These are phyloP conservation scores for Cytidiella melzeri DNA, from an alignment of 768 basidiomycete genomes.

Conservation along the genomic window DNA sequence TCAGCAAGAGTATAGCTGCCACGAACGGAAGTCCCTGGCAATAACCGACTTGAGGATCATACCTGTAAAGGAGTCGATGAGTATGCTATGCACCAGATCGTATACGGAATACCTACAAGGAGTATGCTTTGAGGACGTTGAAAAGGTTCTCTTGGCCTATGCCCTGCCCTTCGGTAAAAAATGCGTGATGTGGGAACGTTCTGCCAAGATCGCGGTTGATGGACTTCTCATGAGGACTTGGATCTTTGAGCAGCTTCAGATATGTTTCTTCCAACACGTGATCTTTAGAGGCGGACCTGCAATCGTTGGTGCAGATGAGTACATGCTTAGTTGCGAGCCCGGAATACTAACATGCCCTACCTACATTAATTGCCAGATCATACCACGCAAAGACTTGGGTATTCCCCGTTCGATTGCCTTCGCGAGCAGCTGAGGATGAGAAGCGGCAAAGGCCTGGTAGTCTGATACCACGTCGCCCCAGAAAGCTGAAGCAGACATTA, in stretches of 20 bases:
- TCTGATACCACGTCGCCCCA: slow-evolving; percentile 57
- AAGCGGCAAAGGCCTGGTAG: slow-evolving; percentile 83
- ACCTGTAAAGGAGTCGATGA: slow-evolving; percentile 34
- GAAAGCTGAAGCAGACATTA: slow-evolving; percentile 1
- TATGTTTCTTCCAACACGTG: slow-evolving; percentile 79
- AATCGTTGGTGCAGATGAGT: slow-evolving; percentile 1
- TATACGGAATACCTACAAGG: slow-evolving; percentile 49
- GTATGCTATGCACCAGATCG: background rate
- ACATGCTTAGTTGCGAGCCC: background rate
- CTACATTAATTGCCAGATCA: slow-evolving; percentile 97
- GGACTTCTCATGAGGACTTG: slow-evolving; percentile 88
- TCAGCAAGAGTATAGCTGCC: slow-evolving; percentile 86
- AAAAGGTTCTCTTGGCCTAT: slow-evolving; percentile 97
- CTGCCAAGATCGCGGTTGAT: slow-evolving; percentile 91
- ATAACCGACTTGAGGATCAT: slow-evolving; percentile 92
- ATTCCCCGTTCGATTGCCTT: slow-evolving; percentile 90
- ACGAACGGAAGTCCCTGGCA: slow-evolving; percentile 97
- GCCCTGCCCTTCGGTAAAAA: slow-evolving; percentile 91
- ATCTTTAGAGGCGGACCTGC: slow-evolving; percentile 92
- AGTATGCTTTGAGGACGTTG: slow-evolving; percentile 97
- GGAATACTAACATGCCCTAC: slow-evolving; percentile 12
- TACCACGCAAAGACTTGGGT: slow-evolving; percentile 80
- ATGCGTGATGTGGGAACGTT: slow-evolving; percentile 96
- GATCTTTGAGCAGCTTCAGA: slow-evolving; percentile 72
- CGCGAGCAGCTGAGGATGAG: slow-evolving; percentile 72